A percentile compares a stretch with the other conserved stretches of the same genome.
Evolutionary conservation across 2,329 filamentous ascomycete species (phyloP).

Genomic region (Ceratocystis papillata): DNA sequence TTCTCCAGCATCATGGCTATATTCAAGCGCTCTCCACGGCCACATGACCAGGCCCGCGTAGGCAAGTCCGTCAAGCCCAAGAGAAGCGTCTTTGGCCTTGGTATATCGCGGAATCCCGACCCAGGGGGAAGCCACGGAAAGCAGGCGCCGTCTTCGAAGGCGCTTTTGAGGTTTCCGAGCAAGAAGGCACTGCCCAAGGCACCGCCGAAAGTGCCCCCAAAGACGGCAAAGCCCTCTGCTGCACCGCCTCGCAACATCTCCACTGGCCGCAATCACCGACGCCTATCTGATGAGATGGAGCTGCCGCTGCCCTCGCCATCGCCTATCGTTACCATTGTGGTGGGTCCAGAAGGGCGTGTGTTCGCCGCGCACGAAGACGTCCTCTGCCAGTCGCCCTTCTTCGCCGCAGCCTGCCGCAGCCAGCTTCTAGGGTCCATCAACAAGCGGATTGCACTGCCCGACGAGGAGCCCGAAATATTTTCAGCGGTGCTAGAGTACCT

Average conservation of each 20-base stretch:
- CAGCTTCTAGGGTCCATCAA: conserved; percentile 54
- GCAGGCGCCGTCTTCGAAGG: background rate
- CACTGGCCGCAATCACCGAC: conserved; percentile 30
- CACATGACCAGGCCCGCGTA: conserved; percentile 55
- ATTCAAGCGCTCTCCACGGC: conserved; percentile 87
- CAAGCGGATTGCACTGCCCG: conserved; percentile 61
- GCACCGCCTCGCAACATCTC: background rate
- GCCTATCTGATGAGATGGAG: conserved; percentile 30
- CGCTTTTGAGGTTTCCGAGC: background rate
- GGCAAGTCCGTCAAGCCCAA: conserved; percentile 81
- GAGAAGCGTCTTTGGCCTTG: conserved; percentile 32
- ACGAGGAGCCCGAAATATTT: conserved; percentile 83
- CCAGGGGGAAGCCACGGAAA: background rate
- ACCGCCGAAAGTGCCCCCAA: background rate
- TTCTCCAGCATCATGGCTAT: conserved; percentile 39
- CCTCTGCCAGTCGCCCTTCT: conserved; percentile 74
- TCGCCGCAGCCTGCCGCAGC: conserved; percentile 59
- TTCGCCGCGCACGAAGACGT: conserved; percentile 95
- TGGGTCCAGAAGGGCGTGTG: conserved; percentile 74
- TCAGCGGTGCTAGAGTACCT: conserved; percentile 91
- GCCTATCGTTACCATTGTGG: conserved; percentile 76
- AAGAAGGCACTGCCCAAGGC: background rate
- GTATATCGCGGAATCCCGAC: background rate
- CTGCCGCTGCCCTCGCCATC: conserved; percentile 37
- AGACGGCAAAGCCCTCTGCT: background rate